Evolutionary conservation across 78 protist genomes (phyloP).

Genomic region (Dictyostelium brefeldianum): DNA sequence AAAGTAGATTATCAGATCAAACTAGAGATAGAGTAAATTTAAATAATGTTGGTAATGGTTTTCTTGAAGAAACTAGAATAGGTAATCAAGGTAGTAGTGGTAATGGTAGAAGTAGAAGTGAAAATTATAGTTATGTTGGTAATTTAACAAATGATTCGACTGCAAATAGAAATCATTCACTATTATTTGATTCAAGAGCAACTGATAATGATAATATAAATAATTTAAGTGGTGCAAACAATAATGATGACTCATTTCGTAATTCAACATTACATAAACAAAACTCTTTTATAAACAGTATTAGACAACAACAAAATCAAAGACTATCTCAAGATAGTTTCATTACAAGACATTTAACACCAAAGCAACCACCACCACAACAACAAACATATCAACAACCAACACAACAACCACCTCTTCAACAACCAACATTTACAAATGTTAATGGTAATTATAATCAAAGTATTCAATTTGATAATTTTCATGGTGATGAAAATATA

Average conservation of each 20-base stretch:
- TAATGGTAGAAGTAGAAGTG: neutral
- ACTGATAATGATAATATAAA: neutral
- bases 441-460: neutral
- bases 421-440: neutral
- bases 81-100: neutral
- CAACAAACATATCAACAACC: neutral
- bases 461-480: neutral
- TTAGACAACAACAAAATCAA: neutral
- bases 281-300: neutral
- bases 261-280: conserved; percentile 16
- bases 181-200: conserved; percentile 7
- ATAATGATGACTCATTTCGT: neutral
- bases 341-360: neutral
- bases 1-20: neutral
- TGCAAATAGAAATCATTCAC: conserved; percentile 1
- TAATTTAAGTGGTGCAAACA: neutral
- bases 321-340: conserved; percentile 37
- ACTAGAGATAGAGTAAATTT: neutral
- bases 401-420: neutral
- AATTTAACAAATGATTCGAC: conserved; percentile 8
- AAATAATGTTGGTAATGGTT: neutral
- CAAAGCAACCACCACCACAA: neutral
- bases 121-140: conserved; percentile 48
- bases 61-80: neutral
- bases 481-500: conserved; percentile 7